Percentiles rank a stretch among this genome's conserved stretches.
Conservation (phyloP, 257 asterid genomes). For the Solanum clarkiae region DNA sequence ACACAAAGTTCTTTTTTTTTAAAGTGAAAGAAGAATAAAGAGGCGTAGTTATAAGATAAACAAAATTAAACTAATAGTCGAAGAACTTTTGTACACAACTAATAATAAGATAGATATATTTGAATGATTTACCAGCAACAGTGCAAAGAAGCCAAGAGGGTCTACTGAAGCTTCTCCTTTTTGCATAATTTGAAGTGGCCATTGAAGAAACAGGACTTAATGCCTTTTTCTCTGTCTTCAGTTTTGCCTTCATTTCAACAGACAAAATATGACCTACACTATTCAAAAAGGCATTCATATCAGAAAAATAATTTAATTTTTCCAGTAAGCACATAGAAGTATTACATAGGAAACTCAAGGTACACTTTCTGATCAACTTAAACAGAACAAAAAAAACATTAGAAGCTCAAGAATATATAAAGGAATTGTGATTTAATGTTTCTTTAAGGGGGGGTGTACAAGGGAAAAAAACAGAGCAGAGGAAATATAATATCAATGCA, state of each 20-base stretch:
- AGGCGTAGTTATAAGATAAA: neutral
- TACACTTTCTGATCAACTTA: neutral
- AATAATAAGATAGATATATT: neutral
- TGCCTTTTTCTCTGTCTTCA: conserved; percentile 17
- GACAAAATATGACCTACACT: conserved; percentile 1
- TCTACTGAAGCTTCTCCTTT: conserved; percentile 39
- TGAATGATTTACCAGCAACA: conserved; percentile 52
- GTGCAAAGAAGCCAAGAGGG: conserved; percentile 95
- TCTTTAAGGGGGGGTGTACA: neutral
- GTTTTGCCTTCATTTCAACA: conserved; percentile 28
- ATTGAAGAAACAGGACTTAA: neutral
- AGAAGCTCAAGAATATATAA: neutral
- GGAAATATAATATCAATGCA: neutral
- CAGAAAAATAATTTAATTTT: neutral
- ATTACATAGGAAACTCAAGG: neutral
- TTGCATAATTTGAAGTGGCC: conserved; percentile 20
- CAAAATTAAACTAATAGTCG: neutral
- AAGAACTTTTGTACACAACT: neutral
- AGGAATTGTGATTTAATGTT: neutral
- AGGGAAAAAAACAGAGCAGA: neutral
- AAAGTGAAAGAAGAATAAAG: neutral
- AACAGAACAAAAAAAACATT: too few relatives aligned
- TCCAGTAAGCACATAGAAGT: neutral
- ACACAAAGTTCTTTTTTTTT: neutral
- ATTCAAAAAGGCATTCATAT: neutral